Percentiles rank a stretch among this genome's conserved stretches.
These are phyloP conservation scores for Kondoa malvinella DNA, from an alignment of 768 basidiomycete species.

Conservation along the genomic window DNA sequence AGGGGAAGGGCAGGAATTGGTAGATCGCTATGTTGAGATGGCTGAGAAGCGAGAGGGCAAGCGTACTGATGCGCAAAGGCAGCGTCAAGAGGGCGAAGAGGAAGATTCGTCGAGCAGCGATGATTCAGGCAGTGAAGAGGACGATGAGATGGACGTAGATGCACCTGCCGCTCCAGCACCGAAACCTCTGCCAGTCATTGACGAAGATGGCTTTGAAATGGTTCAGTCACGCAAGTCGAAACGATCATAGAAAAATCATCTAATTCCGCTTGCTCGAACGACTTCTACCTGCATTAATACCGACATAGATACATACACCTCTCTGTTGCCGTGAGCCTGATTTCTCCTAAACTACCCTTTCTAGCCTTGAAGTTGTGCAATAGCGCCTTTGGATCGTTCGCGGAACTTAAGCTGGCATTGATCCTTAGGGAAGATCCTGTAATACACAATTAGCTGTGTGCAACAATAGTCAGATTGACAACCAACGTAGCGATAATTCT, in stretches of 20 bases:
- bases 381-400: too few relatives aligned
- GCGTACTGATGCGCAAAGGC: neutral
- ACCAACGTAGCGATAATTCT: neutral
- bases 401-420: neutral
- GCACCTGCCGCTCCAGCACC: neutral
- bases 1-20: neutral
- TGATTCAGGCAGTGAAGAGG: neutral
- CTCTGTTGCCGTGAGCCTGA: too few relatives aligned
- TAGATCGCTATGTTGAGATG: neutral
- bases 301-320: too few relatives aligned
- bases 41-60: neutral
- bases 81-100: neutral
- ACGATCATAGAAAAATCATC: neutral
- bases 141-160: neutral
- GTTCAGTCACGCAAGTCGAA: neutral
- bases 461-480: neutral
- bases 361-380: too few relatives aligned
- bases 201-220: conserved; percentile 10
- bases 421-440: neutral
- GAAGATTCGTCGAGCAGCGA: neutral
- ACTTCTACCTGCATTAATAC: too few relatives aligned
- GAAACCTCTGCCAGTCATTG: neutral
- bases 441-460: neutral
- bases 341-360: too few relatives aligned
- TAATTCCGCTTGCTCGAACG: too few relatives aligned